These are phyloP conservation scores for Sorghum bicolor DNA, from an alignment of 176 grass and related monocot species.

Conservation along the genomic window DNA sequence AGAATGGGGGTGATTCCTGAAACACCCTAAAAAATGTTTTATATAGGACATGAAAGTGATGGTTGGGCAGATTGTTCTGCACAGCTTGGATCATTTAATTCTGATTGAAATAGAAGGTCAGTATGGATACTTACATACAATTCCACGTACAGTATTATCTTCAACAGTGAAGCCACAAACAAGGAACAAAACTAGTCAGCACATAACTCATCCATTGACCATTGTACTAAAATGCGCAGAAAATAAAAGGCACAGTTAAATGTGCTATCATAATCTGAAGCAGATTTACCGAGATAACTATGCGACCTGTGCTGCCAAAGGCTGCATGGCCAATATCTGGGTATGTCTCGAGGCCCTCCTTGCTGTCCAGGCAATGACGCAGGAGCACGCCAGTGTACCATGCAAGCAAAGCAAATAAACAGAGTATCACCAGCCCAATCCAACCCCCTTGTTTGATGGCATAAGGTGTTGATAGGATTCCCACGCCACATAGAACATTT, in stretches of 20 bases:
- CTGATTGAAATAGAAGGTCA: not conserved
- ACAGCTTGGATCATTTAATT: not conserved
- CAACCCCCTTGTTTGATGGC: slow-evolving; percentile 79
- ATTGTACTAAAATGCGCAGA: not conserved
- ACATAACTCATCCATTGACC: not conserved
- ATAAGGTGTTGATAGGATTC: slow-evolving; percentile 85
- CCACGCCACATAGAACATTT: slow-evolving; percentile 90
- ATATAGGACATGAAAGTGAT: not conserved
- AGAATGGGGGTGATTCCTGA: not conserved
- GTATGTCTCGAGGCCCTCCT: slow-evolving; percentile 67
- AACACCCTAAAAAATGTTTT: not conserved
- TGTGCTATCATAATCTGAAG: not conserved
- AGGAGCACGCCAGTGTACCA: slow-evolving; percentile 81
- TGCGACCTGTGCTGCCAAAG: slow-evolving; percentile 71
- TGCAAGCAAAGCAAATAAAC: slow-evolving; percentile 49
- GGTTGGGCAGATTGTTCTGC: not conserved
- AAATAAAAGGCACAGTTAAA: not conserved
- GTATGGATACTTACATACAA: slow-evolving; percentile 74
- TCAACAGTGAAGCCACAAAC: slow-evolving; percentile 35
- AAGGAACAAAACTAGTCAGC: slow-evolving; percentile 20
- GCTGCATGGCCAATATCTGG: slow-evolving; percentile 91
- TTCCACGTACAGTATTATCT: slow-evolving; percentile 88
- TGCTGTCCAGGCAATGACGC: slow-evolving; percentile 74
- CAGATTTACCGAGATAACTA: slow-evolving; percentile 70
- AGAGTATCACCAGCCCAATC: slow-evolving; percentile 65